phyloP scores from a whole-genome alignment of 495 filamentous ascomycete species.

The Annulohypoxylon bovei region DNA sequence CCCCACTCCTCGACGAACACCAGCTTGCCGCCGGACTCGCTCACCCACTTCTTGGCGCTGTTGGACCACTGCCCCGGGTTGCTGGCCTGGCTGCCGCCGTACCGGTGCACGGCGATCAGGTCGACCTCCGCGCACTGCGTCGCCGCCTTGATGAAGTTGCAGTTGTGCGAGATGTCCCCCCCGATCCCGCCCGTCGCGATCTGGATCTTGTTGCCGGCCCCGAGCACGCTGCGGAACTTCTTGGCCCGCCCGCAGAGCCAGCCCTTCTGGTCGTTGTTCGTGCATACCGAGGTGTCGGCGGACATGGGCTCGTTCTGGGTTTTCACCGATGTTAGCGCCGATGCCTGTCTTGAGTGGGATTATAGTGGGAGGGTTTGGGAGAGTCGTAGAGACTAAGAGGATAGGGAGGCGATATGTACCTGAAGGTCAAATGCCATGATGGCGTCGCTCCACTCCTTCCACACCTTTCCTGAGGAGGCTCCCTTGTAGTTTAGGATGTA shows the following conservation, averaged over 20 bases:
- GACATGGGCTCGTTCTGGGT: slow-evolving; percentile 53
- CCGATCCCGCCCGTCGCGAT: slow-evolving; percentile 45
- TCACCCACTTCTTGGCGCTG: slow-evolving; percentile 21
- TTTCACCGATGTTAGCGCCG: not conserved
- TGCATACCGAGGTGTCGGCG: slow-evolving; percentile 25
- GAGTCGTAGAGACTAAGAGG: too few relatives aligned
- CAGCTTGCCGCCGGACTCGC: slow-evolving; percentile 40
- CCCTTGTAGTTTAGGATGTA: slow-evolving; percentile 49
- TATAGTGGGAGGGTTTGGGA: too few relatives aligned
- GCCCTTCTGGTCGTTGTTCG: slow-evolving; percentile 40
- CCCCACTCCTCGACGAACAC: slow-evolving; percentile 47
- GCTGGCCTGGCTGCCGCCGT: slow-evolving; percentile 30
- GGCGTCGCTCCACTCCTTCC: slow-evolving; percentile 49
- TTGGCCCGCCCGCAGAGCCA: slow-evolving; percentile 50
- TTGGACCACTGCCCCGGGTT: slow-evolving; percentile 34
- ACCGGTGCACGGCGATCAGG: slow-evolving; percentile 43
- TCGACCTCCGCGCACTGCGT: slow-evolving; percentile 39
- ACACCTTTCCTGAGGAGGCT: slow-evolving; percentile 44
- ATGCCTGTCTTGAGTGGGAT: too few relatives aligned
- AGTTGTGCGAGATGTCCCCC: slow-evolving; percentile 41
- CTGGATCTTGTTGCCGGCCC: slow-evolving; percentile 37
- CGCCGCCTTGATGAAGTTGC: slow-evolving; percentile 37
- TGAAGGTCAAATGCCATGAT: slow-evolving; percentile 54
- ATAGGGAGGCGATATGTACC: not conserved
- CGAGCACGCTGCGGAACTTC: slow-evolving; percentile 35